These are phyloP conservation scores for Gastrolobium villosum DNA, from an alignment of 306 rosid species.

Conservation along the genomic window DNA sequence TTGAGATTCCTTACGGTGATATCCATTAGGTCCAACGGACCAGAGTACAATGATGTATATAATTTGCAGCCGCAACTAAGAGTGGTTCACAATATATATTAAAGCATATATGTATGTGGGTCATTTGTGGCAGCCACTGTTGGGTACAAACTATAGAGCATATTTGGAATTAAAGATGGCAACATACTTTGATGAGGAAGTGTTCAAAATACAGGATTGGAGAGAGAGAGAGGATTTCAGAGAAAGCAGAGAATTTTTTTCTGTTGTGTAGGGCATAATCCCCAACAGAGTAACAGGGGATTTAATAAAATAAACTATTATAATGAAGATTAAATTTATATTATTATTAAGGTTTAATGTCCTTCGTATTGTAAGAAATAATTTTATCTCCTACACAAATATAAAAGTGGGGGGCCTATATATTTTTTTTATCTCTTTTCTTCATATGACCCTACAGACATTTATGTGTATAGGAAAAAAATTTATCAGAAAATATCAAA, in stretches of 20 bases:
- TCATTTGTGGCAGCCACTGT: conserved; percentile 49
- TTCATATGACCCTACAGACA: no score
- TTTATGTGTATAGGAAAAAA: no score
- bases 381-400: no score
- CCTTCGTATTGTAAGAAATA: no score
- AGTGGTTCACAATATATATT: conserved; percentile 51
- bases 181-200: conserved; percentile 45
- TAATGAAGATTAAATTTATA: conserved; percentile 31
- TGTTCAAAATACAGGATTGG: conserved; percentile 47
- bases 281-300: conserved; percentile 16
- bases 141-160: conserved; percentile 43
- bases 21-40: conserved; percentile 39
- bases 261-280: conserved; percentile 32
- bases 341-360: neutral
- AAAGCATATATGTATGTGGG: conserved; percentile 61
- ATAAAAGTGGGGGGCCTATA: no score
- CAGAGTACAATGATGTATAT: conserved; percentile 37
- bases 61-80: conserved; percentile 54
- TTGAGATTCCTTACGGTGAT: conserved; percentile 46
- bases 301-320: conserved; percentile 18
- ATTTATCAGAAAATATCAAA: no score
- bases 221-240: conserved; percentile 37
- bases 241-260: conserved; percentile 34
- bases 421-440: no score
- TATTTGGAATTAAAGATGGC: conserved; percentile 48